Evolutionary conservation across 495 filamentous ascomycete genomes (phyloP).

Genomic region (Annulohypoxylon stygium): DNA sequence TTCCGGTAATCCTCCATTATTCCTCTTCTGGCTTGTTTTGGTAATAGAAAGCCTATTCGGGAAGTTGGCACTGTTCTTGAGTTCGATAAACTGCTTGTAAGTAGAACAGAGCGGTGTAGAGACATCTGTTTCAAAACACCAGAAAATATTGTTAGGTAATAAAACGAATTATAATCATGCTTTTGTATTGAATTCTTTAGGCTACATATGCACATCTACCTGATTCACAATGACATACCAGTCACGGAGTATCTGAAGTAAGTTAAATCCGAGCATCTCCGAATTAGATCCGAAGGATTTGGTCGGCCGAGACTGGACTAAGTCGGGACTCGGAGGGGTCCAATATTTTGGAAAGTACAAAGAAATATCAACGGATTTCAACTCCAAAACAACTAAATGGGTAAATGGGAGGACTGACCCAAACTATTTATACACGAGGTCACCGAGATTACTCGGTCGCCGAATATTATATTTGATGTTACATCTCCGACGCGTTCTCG

Average conservation of each 20-base stretch:
- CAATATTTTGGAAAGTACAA: neutral
- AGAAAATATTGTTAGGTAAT: neutral
- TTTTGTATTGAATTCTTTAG: slow-evolving; percentile 8
- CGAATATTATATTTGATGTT: neutral
- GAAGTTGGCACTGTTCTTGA: neutral
- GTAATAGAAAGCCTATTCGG: slow-evolving; percentile 15
- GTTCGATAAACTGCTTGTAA: slow-evolving; percentile 19
- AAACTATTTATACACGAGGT: slow-evolving; percentile 7
- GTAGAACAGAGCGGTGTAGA: slow-evolving; percentile 11
- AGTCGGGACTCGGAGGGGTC: neutral
- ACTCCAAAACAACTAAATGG: neutral
- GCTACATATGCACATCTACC: slow-evolving; percentile 10
- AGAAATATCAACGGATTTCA: neutral
- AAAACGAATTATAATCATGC: neutral
- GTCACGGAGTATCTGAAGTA: slow-evolving; percentile 9
- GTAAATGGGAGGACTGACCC: neutral
- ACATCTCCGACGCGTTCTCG: neutral
- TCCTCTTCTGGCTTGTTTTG: slow-evolving; percentile 18
- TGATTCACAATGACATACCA: neutral
- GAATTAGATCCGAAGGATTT: slow-evolving; percentile 28
- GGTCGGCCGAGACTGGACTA: neutral
- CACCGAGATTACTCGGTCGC: slow-evolving; percentile 6
- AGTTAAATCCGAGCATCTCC: slow-evolving; percentile 34
- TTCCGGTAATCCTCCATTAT: slow-evolving; percentile 25
- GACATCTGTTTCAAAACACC: slow-evolving; percentile 9